Evolutionary conservation across 202 grass and related monocot species (phyloP).

Genomic region (Elaeis oleifera): DNA sequence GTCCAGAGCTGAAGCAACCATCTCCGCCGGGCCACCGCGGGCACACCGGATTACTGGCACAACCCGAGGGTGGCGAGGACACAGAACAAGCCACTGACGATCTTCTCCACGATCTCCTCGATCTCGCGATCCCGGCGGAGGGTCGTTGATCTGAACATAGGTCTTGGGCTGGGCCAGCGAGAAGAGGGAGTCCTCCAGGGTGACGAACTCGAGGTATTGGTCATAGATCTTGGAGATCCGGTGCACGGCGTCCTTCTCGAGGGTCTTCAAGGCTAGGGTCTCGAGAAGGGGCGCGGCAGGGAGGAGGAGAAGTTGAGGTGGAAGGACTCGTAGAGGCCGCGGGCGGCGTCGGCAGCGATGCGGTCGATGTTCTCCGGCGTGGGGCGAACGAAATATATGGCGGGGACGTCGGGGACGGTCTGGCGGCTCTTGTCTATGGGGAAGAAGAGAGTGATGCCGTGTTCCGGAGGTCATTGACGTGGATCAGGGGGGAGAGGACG

Average conservation of each 20-base stretch:
- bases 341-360: slow-evolving; percentile 58
- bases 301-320: slow-evolving; percentile 93
- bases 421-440: slow-evolving; percentile 53
- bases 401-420: slow-evolving; percentile 61
- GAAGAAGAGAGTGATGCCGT: slow-evolving; percentile 71
- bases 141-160: slow-evolving; percentile 72
- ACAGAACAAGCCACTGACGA: slow-evolving; percentile 65
- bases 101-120: slow-evolving; percentile 46
- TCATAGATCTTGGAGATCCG: slow-evolving; percentile 68
- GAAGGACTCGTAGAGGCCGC: slow-evolving; percentile 68
- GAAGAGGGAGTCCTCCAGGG: slow-evolving; percentile 67
- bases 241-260: slow-evolving; percentile 35
- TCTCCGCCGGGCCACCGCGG: slow-evolving; percentile 67
- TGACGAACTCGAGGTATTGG: slow-evolving; percentile 83
- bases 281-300: slow-evolving; percentile 63
- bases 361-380: slow-evolving; percentile 62
- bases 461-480: slow-evolving; percentile 54
- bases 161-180: slow-evolving; percentile 57
- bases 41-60: slow-evolving; percentile 79
- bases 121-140: slow-evolving; percentile 63
- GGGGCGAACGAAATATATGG: slow-evolving; percentile 62
- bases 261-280: slow-evolving; percentile 45
- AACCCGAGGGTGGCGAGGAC: slow-evolving; percentile 58
- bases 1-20: slow-evolving; percentile 63
- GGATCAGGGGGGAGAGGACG: slow-evolving; percentile 65